phyloP scores from a whole-genome alignment of 2,329 filamentous ascomycete species.

The Pyrenophora seminiperda region DNA sequence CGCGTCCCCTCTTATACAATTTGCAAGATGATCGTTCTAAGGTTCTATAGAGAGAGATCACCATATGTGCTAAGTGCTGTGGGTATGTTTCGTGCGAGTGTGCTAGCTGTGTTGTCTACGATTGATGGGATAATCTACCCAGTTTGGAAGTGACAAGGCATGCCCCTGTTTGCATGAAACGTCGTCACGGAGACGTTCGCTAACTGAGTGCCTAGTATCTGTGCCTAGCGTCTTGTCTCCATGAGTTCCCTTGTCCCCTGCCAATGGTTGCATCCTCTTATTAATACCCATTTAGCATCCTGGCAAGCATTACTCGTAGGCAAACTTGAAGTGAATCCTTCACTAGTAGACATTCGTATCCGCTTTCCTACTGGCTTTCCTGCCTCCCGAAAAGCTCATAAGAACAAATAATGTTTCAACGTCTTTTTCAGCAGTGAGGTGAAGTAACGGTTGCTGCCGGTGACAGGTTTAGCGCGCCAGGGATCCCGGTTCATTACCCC shows the following conservation, averaged over 20 bases:
- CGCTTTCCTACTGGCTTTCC: neutral
- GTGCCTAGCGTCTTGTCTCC: too few relatives aligned
- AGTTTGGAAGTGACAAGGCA: neutral
- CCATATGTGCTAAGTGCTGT: neutral
- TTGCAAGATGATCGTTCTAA: neutral
- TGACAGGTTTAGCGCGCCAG: neutral
- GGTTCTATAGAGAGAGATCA: neutral
- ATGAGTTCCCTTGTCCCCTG: too few relatives aligned
- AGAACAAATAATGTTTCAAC: too few relatives aligned
- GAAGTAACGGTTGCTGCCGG: too few relatives aligned
- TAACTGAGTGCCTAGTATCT: too few relatives aligned
- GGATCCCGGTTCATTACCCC: constrained; percentile 1
- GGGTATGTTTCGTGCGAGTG: neutral
- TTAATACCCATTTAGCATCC: too few relatives aligned
- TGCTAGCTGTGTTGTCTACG: neutral
- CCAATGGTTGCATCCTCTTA: too few relatives aligned
- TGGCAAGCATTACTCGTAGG: neutral
- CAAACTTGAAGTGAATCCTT: too few relatives aligned
- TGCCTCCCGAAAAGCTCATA: too few relatives aligned
- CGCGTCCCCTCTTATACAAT: constrained; percentile 1
- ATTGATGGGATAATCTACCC: neutral
- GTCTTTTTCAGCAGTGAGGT: too few relatives aligned
- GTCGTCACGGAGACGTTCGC: too few relatives aligned
- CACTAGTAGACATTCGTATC: too few relatives aligned
- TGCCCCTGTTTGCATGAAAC: neutral